Percentiles rank a stretch among this genome's conserved stretches.
These are phyloP conservation scores for Cladophialophora immunda DNA, from an alignment of 2,329 filamentous ascomycete genomes.

Conservation along the genomic window DNA sequence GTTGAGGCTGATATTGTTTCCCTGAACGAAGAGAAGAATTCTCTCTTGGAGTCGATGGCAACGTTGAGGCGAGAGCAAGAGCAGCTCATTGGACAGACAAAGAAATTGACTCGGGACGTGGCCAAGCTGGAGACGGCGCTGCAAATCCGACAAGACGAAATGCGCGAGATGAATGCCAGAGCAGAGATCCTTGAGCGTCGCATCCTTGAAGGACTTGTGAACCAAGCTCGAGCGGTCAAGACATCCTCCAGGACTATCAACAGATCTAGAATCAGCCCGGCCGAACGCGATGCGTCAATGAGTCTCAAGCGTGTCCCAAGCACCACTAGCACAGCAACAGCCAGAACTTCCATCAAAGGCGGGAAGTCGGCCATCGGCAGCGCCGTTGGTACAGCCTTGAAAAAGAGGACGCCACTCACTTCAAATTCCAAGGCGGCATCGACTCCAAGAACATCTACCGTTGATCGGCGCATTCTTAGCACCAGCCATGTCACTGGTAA, in stretches of 20 bases:
- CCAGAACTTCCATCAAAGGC: conserved; percentile 51
- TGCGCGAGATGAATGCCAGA: conserved; percentile 87
- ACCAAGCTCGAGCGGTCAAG: conserved; percentile 85
- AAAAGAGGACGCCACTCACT: conserved; percentile 60
- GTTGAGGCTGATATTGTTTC: conserved; percentile 62
- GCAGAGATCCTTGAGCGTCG: conserved; percentile 89
- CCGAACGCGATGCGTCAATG: conserved; percentile 54
- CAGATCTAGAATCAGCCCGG: conserved; percentile 35
- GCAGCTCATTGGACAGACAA: conserved; percentile 78
- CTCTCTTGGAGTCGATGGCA: conserved; percentile 65
- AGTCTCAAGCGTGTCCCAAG: conserved; percentile 62
- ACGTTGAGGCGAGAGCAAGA: conserved; percentile 64
- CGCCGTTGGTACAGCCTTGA: conserved; percentile 57
- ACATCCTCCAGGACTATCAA: conserved; percentile 48
- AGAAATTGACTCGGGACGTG: conserved; percentile 81
- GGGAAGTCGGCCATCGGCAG: conserved; percentile 36
- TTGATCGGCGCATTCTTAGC: conserved; percentile 82
- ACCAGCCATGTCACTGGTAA: conserved; percentile 90
- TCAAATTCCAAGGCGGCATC: conserved; percentile 52
- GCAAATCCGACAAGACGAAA: conserved; percentile 85
- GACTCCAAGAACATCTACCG: conserved; percentile 52
- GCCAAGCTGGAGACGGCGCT: conserved; percentile 91
- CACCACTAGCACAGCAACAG: conserved; percentile 52
- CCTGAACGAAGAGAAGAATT: conserved; percentile 68
- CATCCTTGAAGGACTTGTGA: conserved; percentile 94